These are phyloP conservation scores for Salinomyces thailandicus DNA, from an alignment of 2,329 filamentous ascomycete species.

Conservation along the genomic window DNA sequence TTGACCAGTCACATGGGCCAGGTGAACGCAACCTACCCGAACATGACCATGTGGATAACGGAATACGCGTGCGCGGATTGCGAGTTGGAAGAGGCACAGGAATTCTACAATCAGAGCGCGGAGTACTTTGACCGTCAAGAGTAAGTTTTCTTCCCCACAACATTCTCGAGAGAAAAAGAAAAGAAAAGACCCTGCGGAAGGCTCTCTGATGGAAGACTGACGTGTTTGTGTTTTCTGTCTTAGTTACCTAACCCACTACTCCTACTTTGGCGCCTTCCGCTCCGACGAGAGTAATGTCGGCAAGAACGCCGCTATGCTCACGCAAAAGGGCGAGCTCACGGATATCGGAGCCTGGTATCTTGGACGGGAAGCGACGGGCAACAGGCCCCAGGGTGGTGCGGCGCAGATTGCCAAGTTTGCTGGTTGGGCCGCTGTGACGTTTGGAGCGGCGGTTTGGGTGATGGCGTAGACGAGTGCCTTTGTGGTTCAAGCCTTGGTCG, in stretches of 20 bases:
- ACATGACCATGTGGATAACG: slow-evolving; percentile 62
- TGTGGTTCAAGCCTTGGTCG: too few species aligned
- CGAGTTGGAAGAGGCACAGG: slow-evolving; percentile 47
- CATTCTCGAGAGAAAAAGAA: too few species aligned
- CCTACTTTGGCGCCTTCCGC: slow-evolving; percentile 62
- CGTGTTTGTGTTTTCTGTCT: not conserved
- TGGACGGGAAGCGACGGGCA: slow-evolving; percentile 38
- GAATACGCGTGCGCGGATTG: slow-evolving; percentile 57
- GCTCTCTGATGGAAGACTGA: too few species aligned
- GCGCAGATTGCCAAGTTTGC: slow-evolving; percentile 16
- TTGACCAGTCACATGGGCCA: slow-evolving; percentile 57
- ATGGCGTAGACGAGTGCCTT: too few species aligned
- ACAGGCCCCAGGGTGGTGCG: slow-evolving; percentile 26
- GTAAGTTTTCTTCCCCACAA: slow-evolving; percentile 1
- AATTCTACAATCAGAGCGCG: slow-evolving; percentile 56
- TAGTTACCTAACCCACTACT: slow-evolving; percentile 54
- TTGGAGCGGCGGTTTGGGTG: slow-evolving; percentile 13
- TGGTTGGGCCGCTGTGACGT: slow-evolving; percentile 17
- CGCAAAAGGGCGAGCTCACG: slow-evolving; percentile 56
- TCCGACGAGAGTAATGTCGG: slow-evolving; percentile 62
- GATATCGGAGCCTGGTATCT: slow-evolving; percentile 71
- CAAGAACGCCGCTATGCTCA: slow-evolving; percentile 60
- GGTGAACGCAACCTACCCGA: slow-evolving; percentile 37
- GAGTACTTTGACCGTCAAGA: slow-evolving; percentile 51
- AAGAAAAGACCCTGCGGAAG: too few species aligned